Conservation (phyloP, 2,329 filamentous ascomycete species). For the Colletotrichum orchidophilum region DNA sequence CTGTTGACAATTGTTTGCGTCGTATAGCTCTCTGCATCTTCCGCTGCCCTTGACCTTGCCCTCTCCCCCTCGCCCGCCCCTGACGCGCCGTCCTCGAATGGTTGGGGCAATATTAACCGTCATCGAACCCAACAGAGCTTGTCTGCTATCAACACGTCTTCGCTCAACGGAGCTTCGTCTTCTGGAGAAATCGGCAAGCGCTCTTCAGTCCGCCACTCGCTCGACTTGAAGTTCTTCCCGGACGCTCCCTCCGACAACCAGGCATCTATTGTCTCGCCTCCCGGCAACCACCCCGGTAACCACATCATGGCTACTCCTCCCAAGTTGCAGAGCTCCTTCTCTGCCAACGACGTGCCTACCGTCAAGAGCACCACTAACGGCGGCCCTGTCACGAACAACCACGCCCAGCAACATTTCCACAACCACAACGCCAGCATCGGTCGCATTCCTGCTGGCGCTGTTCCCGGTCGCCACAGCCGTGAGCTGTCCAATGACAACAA, state of each 20-base stretch:
- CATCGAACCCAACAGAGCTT: conserved; percentile 74
- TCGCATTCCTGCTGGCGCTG: conserved; percentile 75
- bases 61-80: conserved; percentile 73
- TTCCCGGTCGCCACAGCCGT: conserved; percentile 76
- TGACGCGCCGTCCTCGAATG: conserved; percentile 57
- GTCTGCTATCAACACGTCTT: conserved; percentile 54
- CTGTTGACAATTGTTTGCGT: conserved; percentile 43
- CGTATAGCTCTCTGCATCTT: conserved; percentile 79
- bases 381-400: conserved; percentile 56
- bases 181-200: conserved; percentile 57
- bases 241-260: conserved; percentile 53
- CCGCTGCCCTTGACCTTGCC: conserved; percentile 82
- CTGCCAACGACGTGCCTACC: conserved; percentile 87
- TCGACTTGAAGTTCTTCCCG: conserved; percentile 63
- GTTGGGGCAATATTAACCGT: conserved; percentile 72
- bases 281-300: conserved; percentile 58
- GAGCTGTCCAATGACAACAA: conserved; percentile 69
- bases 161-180: conserved; percentile 49
- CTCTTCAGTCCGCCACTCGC: conserved; percentile 64
- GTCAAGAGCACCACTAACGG: conserved; percentile 71
- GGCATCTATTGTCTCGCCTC: conserved; percentile 53
- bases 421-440: conserved; percentile 86
- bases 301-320: conserved; percentile 70
- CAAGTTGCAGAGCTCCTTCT: conserved; percentile 88
- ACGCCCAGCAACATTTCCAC: conserved; percentile 72